Evolutionary conservation across 2,329 filamentous ascomycete species (phyloP), one percentile per base, ranked within the genome.

Genomic region (Diaporthe australafricana): DNA sequence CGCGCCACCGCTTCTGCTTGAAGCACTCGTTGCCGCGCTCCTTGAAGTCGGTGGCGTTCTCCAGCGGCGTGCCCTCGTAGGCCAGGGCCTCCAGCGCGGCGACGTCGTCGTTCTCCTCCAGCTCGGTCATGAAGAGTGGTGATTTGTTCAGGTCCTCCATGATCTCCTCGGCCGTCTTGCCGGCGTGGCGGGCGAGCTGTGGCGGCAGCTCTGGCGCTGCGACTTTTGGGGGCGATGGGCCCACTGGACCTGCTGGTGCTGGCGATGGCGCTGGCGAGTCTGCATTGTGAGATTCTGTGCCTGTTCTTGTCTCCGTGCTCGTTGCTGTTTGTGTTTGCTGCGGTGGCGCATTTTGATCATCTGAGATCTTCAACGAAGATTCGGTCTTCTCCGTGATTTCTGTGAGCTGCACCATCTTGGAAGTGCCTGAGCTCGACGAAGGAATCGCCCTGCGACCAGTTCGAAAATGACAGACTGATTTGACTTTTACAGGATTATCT

Each of bases 61-160:
- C 96, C 12, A 91, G 87, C 62, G 94, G 91, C 11, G 95, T 95
- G 25, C 96, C 97, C 84, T 99, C 96, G 80, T 98, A 98, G 38
- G 94, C 94, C 48, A 99, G 86, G 0, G 96, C 96, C 79, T 94
- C 93, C 73, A 99, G 87, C 0, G 96, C 97, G 77, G 97, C 95
- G 0, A 98, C 86, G 76, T 93, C 91, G 74, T 92, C 87, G 79
- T 98, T 98, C 75, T 97, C 93, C 77, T 94, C 94, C 42, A 98
- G 87, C 76, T 94, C 92, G 38, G 95, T 98, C 96, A 99, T 99
- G 87, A 99, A 99, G 47, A 99, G 88, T 8, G 96, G 96, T 40
- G 86, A 88, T 79, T 86, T 86, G 80, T 89, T 89, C 52, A 91
- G 82, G 62, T 90, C 88, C 12, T 85, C 86, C 70, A 87, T 80